phyloP scores from a whole-genome alignment of 2,329 filamentous ascomycete species.

The Colletotrichum magnum region DNA sequence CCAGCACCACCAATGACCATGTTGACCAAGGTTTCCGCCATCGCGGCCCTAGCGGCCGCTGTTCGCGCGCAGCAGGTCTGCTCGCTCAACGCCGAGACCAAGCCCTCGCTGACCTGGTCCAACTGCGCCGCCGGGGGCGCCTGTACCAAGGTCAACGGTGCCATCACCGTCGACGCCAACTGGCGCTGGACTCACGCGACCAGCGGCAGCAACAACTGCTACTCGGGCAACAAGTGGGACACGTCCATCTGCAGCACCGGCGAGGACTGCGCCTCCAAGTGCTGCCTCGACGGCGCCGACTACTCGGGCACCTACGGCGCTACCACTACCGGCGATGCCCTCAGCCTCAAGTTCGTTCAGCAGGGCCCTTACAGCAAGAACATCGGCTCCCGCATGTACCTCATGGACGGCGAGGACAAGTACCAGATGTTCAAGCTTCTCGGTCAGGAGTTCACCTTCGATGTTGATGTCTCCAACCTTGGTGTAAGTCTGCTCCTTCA shows the following conservation, averaged over 20 bases:
- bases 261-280: constrained; percentile 62
- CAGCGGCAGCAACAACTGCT: constrained; percentile 67
- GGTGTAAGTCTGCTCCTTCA: constrained; percentile 23
- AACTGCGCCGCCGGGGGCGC: constrained; percentile 65
- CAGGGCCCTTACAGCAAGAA: constrained; percentile 63
- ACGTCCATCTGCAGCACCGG: constrained; percentile 56
- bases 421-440: constrained; percentile 61
- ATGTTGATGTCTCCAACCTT: constrained; percentile 77
- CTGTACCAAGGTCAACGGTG: constrained; percentile 64
- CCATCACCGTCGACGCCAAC: constrained; percentile 71
- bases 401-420: constrained; percentile 71
- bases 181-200: constrained; percentile 72
- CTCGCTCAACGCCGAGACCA: constrained; percentile 61
- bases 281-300: constrained; percentile 68
- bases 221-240: constrained; percentile 66
- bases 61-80: constrained; percentile 65
- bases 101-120: constrained; percentile 68
- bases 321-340: constrained; percentile 62
- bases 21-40: constrained; percentile 50
- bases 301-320: constrained; percentile 68
- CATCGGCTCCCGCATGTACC: constrained; percentile 71
- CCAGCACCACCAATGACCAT: constrained; percentile 19
- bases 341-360: constrained; percentile 72
- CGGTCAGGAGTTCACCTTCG: constrained; percentile 79
- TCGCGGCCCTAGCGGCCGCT: constrained; percentile 51